These are phyloP conservation scores for Physocladia obscura DNA, from an alignment of 192 early-diverging fungal species.

Conservation along the genomic window DNA sequence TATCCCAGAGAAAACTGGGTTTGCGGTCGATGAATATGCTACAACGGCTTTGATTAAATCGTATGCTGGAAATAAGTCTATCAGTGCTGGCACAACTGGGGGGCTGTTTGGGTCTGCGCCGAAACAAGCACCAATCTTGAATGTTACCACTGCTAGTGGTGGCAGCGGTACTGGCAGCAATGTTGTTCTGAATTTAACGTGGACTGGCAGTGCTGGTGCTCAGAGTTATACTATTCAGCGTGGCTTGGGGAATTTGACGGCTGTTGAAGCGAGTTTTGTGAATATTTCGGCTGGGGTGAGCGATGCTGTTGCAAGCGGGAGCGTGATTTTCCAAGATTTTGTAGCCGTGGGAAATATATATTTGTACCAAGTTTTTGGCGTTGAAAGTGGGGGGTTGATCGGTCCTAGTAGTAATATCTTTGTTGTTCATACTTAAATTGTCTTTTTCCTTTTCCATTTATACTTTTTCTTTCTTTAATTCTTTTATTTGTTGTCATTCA, in stretches of 20 bases:
- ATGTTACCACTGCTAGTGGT: background rate
- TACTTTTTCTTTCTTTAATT: no score
- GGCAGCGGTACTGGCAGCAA: background rate
- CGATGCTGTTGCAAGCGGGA: conserved; percentile 10
- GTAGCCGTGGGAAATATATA: background rate
- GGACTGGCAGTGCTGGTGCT: conserved; percentile 18
- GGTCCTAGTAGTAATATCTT: no score
- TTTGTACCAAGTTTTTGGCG: background rate
- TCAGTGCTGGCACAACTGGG: background rate
- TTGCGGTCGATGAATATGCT: background rate
- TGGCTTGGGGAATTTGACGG: background rate
- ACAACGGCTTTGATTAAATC: background rate
- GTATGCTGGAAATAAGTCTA: background rate
- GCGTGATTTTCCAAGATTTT: background rate
- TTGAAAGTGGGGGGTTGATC: no score
- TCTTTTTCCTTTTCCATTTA: no score
- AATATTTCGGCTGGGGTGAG: background rate
- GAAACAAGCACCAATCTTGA: background rate
- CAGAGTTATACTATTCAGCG: conserved; percentile 2
- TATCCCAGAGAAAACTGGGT: background rate
- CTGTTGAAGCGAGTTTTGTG: no score
- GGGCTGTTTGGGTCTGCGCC: background rate
- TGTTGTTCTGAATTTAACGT: background rate
- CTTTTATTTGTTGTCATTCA: no score
- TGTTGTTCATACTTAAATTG: no score